These are phyloP conservation scores for Ciborinia camelliae DNA, from an alignment of 2,329 filamentous ascomycete species.

Conservation along the genomic window DNA sequence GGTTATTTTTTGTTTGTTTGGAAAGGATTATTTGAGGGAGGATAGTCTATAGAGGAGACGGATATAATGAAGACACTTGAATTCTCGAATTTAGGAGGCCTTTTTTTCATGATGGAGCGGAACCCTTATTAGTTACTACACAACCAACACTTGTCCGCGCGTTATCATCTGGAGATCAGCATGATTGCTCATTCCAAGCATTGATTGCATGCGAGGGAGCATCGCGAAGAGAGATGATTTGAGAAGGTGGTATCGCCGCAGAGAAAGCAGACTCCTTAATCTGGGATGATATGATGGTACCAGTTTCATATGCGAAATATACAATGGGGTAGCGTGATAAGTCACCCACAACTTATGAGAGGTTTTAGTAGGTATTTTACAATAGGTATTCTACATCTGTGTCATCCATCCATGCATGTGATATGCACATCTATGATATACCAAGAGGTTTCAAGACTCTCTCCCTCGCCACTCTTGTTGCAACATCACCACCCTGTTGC, in stretches of 20 bases:
- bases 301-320: not conserved
- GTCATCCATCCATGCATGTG: slow-evolving; percentile 21
- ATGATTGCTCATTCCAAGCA: not conserved
- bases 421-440: slow-evolving; percentile 33
- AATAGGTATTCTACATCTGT: slow-evolving; percentile 19
- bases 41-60: not conserved
- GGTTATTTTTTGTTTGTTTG: no score
- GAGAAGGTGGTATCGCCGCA: not conserved
- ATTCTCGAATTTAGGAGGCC: not conserved
- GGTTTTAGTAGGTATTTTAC: slow-evolving; percentile 12
- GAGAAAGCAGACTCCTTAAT: not conserved
- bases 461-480: slow-evolving; percentile 71
- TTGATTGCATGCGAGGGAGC: not conserved
- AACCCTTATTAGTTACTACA: not conserved
- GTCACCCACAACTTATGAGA: not conserved
- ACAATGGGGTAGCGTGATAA: slow-evolving; percentile 14
- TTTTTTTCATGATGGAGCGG: not conserved
- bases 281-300: not conserved
- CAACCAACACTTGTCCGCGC: no score
- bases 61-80: not conserved
- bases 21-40: not conserved
- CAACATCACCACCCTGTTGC: slow-evolving; percentile 77
- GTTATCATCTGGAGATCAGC: not conserved
- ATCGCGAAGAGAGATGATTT: not conserved
- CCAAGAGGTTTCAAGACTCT: slow-evolving; percentile 43